Conservation (phyloP, 495 filamentous ascomycete genomes). For the Xylaria scruposa region DNA sequence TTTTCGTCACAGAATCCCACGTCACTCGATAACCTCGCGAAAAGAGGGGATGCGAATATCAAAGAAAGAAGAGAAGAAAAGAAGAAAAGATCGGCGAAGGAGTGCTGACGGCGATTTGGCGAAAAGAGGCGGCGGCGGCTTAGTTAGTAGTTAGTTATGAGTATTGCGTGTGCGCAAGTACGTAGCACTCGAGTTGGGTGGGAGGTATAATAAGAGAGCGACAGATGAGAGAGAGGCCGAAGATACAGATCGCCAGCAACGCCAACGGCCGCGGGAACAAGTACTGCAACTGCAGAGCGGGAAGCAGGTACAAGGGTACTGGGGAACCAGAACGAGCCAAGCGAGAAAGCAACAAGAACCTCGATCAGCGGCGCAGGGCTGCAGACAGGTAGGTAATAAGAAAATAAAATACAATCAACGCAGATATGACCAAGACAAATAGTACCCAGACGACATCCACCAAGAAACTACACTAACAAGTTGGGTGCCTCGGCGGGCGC, state of each 20-base stretch:
- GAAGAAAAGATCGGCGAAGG: constrained; percentile 1
- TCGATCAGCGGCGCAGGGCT: constrained; percentile 2
- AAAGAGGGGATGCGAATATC: constrained; percentile 16
- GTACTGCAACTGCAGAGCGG: constrained; percentile 36
- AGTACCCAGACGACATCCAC: constrained; percentile 18
- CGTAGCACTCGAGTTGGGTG: neutral
- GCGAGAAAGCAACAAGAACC: neutral
- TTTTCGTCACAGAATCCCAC: neutral
- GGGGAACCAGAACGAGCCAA: constrained; percentile 9
- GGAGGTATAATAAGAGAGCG: neutral
- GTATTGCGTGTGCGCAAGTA: neutral
- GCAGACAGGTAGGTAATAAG: constrained; percentile 12
- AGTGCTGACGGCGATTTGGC: constrained; percentile 16
- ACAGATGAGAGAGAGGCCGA: constrained; percentile 13
- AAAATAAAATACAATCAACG: neutral
- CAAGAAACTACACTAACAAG: constrained; percentile 21
- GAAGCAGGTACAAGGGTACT: constrained; percentile 37
- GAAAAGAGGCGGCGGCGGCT: constrained; percentile 24
- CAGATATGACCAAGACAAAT: constrained; percentile 16
- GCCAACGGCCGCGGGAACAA: constrained; percentile 32
- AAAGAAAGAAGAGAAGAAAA: constrained; percentile 13
- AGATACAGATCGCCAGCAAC: constrained; percentile 22
- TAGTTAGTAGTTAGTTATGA: neutral
- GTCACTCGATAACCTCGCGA: neutral
- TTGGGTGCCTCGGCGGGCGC: constrained; percentile 28